Evolutionary conservation across 768 basidiomycete species (phyloP).

Genomic region (Boletus tylopilopsis): DNA sequence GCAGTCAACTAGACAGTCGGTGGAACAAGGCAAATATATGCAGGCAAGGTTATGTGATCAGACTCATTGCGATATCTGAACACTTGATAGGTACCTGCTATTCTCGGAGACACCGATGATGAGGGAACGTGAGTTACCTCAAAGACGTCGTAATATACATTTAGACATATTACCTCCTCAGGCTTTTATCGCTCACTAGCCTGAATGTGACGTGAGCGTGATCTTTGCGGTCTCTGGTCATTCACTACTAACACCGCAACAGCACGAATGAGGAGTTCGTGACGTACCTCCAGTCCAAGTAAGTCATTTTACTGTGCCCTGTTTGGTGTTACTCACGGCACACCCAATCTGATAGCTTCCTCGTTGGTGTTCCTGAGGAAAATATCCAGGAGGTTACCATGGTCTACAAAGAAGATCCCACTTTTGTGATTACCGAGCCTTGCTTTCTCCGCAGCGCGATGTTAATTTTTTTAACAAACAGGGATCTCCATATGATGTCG

Average conservation of each 20-base stretch:
- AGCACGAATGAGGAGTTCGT: slow-evolving; percentile 1
- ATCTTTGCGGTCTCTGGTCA: neutral
- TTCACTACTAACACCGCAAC: neutral
- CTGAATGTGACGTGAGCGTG: slow-evolving; percentile 22
- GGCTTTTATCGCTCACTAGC: slow-evolving; percentile 25
- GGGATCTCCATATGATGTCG: slow-evolving; percentile 30
- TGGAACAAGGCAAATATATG: slow-evolving; percentile 31
- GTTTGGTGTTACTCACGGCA: no score
- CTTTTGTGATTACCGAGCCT: neutral
- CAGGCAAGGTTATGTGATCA: slow-evolving; percentile 9
- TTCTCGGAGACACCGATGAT: neutral
- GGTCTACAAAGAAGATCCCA: slow-evolving; percentile 6
- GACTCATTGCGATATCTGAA: neutral
- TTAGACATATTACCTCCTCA: neutral
- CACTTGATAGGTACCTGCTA: neutral
- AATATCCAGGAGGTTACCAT: no score
- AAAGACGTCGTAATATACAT: neutral
- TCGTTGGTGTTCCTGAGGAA: no score
- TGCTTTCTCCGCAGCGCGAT: neutral
- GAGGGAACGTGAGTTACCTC: slow-evolving; percentile 1
- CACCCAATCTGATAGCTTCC: no score
- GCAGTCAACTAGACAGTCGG: neutral
- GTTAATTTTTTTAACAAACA: neutral
- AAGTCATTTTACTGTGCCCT: neutral
- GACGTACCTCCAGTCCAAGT: slow-evolving; percentile 1